Percentiles rank a stretch among this genome's conserved stretches.
Conservation (phyloP, 495 filamentous ascomycete genomes). For the Daldinia loculata region DNA sequence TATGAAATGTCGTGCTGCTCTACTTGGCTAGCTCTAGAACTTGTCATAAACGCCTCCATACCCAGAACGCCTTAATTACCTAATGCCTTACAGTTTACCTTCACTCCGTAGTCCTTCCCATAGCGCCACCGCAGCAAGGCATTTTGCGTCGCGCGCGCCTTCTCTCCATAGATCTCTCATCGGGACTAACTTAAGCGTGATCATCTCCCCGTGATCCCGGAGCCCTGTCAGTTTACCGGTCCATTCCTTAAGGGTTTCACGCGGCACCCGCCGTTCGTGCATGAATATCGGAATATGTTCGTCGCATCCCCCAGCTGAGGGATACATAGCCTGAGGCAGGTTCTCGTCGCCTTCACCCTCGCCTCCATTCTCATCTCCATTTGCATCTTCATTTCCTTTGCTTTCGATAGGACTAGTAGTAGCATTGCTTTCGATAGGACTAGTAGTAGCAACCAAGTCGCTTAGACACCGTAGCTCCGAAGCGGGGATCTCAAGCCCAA, state of each 20-base stretch:
- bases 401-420: slow-evolving; percentile 27
- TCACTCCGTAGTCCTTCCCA: slow-evolving; percentile 76
- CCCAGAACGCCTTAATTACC: background rate
- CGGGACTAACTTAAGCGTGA: slow-evolving; percentile 74
- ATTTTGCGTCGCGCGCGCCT: slow-evolving; percentile 80
- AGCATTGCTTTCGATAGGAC: slow-evolving; percentile 47
- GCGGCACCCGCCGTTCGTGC: slow-evolving; percentile 72
- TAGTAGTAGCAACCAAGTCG: slow-evolving; percentile 67
- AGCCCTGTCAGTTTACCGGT: slow-evolving; percentile 81
- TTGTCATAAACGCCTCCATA: background rate
- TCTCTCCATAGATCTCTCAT: slow-evolving; percentile 80
- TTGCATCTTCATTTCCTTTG: slow-evolving; percentile 5
- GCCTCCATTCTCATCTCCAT: slow-evolving; percentile 28
- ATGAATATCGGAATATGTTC: slow-evolving; percentile 84
- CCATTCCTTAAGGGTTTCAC: slow-evolving; percentile 70
- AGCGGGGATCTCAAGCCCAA: slow-evolving; percentile 64
- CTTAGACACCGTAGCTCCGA: slow-evolving; percentile 59
- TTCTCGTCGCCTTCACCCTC: slow-evolving; percentile 56
- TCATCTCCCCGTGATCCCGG: slow-evolving; percentile 82
- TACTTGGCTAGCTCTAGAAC: background rate
- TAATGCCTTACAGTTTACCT: slow-evolving; percentile 63
- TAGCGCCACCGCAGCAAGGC: slow-evolving; percentile 77
- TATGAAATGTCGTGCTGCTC: background rate
- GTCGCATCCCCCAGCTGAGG: slow-evolving; percentile 82
- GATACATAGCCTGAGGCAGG: slow-evolving; percentile 73